These are phyloP conservation scores for Cyclotella choctawhatcheeana DNA, from an alignment of 108 stramenopile genomes.

Conservation along the genomic window DNA sequence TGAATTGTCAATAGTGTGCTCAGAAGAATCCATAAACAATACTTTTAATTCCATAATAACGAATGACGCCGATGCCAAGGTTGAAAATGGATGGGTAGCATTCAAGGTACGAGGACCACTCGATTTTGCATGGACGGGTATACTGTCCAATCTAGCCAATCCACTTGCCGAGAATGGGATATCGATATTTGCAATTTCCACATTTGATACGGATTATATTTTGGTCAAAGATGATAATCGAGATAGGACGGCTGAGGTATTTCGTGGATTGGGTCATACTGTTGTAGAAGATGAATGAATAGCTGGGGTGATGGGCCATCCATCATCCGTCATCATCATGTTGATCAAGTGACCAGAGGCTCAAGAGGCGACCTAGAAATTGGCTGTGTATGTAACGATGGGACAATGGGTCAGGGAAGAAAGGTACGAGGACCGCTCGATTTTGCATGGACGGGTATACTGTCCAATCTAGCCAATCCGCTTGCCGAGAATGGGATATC, in stretches of 20 bases:
- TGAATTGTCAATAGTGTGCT: conserved; percentile 5
- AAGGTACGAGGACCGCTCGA: no score
- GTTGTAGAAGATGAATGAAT: not conserved
- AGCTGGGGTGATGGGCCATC: no score
- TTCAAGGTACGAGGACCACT: conserved; percentile 2
- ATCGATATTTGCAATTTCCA: conserved; percentile 3
- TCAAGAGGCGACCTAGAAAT: no score
- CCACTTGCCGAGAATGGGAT: not conserved
- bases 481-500: no score
- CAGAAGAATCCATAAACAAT: no score
- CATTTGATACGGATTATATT: conserved; percentile 5
- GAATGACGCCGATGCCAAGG: not conserved
- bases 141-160: not conserved
- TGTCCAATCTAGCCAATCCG: no score
- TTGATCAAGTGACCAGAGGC: no score
- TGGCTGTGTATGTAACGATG: no score
- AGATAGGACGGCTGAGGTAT: not conserved
- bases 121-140: not conserved
- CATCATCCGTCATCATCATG: no score
- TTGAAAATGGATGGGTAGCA: conserved; percentile 5
- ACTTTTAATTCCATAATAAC: not conserved
- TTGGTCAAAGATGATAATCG: not conserved
- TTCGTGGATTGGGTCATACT: not conserved
- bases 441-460: not conserved
- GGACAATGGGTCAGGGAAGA: no score